Conservation (phyloP, 2,329 filamentous ascomycete species). For the Penicillium vulpinum region DNA sequence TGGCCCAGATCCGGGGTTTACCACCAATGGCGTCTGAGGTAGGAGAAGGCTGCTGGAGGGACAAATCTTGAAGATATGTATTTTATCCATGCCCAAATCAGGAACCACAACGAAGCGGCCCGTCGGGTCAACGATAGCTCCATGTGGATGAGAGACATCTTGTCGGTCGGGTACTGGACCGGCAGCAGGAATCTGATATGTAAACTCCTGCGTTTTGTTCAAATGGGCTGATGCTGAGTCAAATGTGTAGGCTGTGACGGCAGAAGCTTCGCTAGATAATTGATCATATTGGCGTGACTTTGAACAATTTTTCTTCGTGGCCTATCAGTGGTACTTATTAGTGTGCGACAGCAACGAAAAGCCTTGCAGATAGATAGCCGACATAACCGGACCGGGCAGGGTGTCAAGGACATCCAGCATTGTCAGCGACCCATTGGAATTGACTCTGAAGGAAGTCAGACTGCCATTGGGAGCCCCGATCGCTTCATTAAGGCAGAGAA, state of each 20-base stretch:
- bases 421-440: conserved; percentile 12
- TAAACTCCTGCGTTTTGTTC: conserved; percentile 13
- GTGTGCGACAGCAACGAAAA: conserved; percentile 23
- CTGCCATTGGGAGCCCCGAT: conserved; percentile 18
- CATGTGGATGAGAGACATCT: conserved; percentile 57
- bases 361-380: conserved; percentile 12
- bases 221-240: conserved; percentile 8
- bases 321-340: conserved; percentile 12
- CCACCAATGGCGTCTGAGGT: conserved; percentile 46
- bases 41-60: conserved; percentile 47
- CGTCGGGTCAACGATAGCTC: conserved; percentile 42
- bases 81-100: conserved; percentile 57
- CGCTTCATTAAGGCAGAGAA: conserved; percentile 25
- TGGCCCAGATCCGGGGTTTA: conserved; percentile 53
- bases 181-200: conserved; percentile 21
- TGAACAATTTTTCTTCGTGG: background rate
- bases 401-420: conserved; percentile 11
- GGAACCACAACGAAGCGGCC: conserved; percentile 55
- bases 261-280: conserved; percentile 9
- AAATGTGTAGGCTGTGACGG: conserved; percentile 15
- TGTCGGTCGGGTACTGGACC: conserved; percentile 54
- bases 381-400: conserved; percentile 19
- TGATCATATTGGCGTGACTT: background rate
- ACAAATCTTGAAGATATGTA: conserved; percentile 57
- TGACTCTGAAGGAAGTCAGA: conserved; percentile 17